phyloP scores from a whole-genome alignment of 495 filamentous ascomycete species.

The Neurospora sp. region DNA sequence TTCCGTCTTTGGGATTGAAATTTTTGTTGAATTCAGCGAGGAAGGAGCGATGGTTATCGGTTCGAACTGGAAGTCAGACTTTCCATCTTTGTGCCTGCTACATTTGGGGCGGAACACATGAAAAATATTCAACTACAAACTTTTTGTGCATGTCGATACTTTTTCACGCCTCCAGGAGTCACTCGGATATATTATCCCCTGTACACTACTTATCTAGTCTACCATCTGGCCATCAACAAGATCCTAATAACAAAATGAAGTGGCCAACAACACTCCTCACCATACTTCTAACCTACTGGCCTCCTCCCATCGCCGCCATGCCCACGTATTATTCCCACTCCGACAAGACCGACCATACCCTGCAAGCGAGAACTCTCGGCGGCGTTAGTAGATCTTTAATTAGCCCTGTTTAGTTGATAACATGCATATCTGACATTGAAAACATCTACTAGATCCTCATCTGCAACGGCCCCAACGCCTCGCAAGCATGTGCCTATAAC shows the following conservation, averaged over 20 bases:
- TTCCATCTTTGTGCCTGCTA: not conserved
- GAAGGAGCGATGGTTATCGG: not conserved
- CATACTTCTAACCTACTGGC: not conserved
- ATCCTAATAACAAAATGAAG: not conserved
- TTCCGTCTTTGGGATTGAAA: not conserved
- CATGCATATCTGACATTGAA: too few species aligned
- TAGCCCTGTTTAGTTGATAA: too few species aligned
- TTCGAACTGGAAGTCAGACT: not conserved
- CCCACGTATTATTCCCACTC: not conserved
- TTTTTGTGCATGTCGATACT: too few species aligned
- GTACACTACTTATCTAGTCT: not conserved
- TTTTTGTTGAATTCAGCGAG: not conserved
- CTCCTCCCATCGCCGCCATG: not conserved
- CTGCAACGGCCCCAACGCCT: slow-evolving; percentile 33
- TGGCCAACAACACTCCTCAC: not conserved
- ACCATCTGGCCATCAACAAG: not conserved
- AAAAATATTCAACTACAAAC: not conserved
- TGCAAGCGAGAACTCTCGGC: not conserved
- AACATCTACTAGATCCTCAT: slow-evolving; percentile 16
- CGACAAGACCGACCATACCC: not conserved
- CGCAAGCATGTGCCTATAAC: slow-evolving; percentile 26
- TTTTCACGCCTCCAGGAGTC: too few species aligned
- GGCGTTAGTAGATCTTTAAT: not conserved
- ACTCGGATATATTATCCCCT: not conserved
- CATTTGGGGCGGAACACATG: not conserved